phyloP scores from a whole-genome alignment of 108 stramenopile species.

The Aurantiochytrium sp. region DNA sequence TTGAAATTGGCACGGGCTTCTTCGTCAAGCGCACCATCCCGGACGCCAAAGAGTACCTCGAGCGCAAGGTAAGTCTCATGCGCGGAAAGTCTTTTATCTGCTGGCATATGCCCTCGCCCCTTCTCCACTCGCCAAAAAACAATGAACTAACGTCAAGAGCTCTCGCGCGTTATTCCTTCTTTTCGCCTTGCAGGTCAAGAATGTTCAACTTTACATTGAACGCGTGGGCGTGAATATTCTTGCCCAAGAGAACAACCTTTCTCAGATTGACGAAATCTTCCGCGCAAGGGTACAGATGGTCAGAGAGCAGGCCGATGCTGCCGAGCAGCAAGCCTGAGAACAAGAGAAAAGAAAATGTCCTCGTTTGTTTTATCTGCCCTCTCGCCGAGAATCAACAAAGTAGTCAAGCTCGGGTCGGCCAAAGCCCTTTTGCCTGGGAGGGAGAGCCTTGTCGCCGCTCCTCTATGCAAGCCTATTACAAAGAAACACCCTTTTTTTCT shows the following conservation, averaged over 20 bases:
- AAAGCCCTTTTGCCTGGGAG: no score
- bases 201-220: neutral
- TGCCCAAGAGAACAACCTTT: neutral
- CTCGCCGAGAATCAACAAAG: no score
- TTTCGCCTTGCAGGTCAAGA: neutral
- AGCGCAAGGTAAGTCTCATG: neutral
- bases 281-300: neutral
- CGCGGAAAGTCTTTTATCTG: no score
- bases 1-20: constrained; percentile 12
- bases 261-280: neutral
- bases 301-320: neutral
- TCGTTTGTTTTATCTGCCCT: no score
- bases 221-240: neutral
- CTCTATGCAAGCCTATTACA: no score
- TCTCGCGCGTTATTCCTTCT: neutral
- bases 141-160: no score
- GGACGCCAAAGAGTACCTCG: neutral
- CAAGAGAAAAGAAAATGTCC: no score
- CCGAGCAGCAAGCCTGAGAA: neutral
- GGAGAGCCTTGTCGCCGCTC: no score
- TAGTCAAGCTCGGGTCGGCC: no score
- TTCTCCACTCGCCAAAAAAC: no score
- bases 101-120: no score
- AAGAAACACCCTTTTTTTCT: no score
- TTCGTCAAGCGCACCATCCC: neutral